Evolutionary conservation across 2,329 filamentous ascomycete species (phyloP).

Genomic region (Fusarium avenaceum): DNA sequence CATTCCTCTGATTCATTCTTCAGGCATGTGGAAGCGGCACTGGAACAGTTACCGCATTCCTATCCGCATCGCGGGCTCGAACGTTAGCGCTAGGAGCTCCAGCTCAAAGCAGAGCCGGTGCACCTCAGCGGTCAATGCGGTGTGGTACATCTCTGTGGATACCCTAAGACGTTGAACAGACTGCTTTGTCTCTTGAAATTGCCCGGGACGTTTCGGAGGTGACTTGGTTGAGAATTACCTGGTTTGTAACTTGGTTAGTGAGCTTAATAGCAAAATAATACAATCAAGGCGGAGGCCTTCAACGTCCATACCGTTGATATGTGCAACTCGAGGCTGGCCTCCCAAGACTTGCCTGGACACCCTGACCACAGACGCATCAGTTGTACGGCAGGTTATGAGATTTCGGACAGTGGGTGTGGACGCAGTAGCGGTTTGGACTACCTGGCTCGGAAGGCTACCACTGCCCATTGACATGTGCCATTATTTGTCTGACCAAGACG

Average conservation of each 20-base stretch:
- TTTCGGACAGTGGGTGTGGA: slow-evolving; percentile 14
- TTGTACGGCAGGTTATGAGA: slow-evolving; percentile 2
- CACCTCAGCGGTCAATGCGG: slow-evolving; percentile 36
- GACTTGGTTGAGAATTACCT: slow-evolving; percentile 7
- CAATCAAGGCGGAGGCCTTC: neutral
- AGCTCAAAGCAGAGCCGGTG: slow-evolving; percentile 35
- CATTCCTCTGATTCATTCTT: slow-evolving; percentile 13
- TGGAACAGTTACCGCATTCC: slow-evolving; percentile 28
- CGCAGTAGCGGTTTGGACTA: slow-evolving; percentile 29
- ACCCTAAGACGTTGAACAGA: slow-evolving; percentile 25
- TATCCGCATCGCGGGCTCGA: slow-evolving; percentile 19
- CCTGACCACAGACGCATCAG: neutral
- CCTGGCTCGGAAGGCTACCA: slow-evolving; percentile 21
- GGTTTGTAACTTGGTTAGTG: neutral
- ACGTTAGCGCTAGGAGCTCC: slow-evolving; percentile 24
- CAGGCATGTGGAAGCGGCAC: slow-evolving; percentile 18
- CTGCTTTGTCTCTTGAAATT: slow-evolving; percentile 24
- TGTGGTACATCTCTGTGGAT: slow-evolving; percentile 39
- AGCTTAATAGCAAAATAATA: neutral
- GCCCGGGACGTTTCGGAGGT: slow-evolving; percentile 11
- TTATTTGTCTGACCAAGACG: slow-evolving; percentile 32
- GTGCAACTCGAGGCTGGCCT: slow-evolving; percentile 1
- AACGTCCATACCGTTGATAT: neutral
- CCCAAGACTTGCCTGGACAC: neutral
- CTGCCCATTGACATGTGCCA: slow-evolving; percentile 34